Percentiles rank a stretch among this genome's conserved stretches.
These are phyloP conservation scores for Arabidopsis suecica DNA, from an alignment of 345 rosid genomes.

Conservation along the genomic window DNA sequence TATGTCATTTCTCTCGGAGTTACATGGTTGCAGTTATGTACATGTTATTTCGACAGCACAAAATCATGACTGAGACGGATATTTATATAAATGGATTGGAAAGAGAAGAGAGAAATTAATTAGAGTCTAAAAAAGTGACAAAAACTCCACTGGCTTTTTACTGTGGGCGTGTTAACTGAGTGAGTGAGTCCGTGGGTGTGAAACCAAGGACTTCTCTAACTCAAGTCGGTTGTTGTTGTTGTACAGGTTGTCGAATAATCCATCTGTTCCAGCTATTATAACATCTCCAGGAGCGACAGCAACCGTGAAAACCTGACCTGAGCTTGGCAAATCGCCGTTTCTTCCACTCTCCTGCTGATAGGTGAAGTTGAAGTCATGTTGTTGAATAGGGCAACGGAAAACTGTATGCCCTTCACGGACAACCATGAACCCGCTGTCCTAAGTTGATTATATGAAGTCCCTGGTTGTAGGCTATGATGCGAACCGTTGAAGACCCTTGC, in stretches of 20 bases:
- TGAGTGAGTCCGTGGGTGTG: slow-evolving; percentile 14
- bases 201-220: slow-evolving; percentile 10
- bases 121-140: background rate
- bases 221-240: slow-evolving; percentile 80
- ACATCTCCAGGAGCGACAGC: slow-evolving; percentile 95
- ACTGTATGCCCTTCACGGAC: slow-evolving; percentile 93
- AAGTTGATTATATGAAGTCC: slow-evolving; percentile 78
- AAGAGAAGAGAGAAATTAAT: background rate
- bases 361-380: slow-evolving; percentile 93
- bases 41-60: no score
- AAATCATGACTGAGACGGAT: no score
- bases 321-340: slow-evolving; percentile 90
- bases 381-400: slow-evolving; percentile 94
- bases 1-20: no score
- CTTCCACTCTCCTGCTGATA: slow-evolving; percentile 90
- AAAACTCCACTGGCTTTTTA: slow-evolving; percentile 3
- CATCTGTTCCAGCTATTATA: slow-evolving; percentile 91
- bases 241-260: slow-evolving; percentile 92
- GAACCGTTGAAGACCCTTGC: slow-evolving; percentile 92
- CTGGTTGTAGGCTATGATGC: slow-evolving; percentile 89
- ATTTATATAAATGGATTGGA: no score
- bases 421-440: slow-evolving; percentile 99
- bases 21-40: no score
- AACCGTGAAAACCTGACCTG: slow-evolving; percentile 88
- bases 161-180: slow-evolving; percentile 25